These are phyloP conservation scores for Diaporthe sp. DNA, from an alignment of 2,329 filamentous ascomycete species.

Conservation along the genomic window DNA sequence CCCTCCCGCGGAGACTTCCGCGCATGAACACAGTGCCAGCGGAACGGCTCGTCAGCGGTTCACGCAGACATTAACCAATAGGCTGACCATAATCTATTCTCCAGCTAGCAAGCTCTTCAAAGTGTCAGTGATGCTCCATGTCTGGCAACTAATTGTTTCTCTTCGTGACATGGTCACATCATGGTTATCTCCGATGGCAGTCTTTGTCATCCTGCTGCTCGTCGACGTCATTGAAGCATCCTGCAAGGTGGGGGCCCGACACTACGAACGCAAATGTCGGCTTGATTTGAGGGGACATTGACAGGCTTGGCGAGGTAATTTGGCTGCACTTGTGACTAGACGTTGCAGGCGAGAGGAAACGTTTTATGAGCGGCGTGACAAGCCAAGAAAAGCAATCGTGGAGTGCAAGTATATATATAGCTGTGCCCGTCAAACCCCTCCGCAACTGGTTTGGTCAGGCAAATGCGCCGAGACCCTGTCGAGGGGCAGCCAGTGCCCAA, in stretches of 20 bases:
- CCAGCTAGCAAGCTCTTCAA: neutral
- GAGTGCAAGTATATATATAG: neutral
- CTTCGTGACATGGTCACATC: neutral
- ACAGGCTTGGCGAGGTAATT: neutral
- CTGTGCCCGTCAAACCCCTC: neutral
- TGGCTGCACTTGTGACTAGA: neutral
- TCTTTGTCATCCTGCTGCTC: neutral
- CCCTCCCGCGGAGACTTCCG: neutral
- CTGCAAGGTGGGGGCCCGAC: neutral
- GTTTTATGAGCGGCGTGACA: neutral
- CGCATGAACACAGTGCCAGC: neutral
- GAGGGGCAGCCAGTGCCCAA: neutral
- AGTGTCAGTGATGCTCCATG: no score
- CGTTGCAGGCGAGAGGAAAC: neutral
- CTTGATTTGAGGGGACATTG: neutral
- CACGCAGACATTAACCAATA: neutral
- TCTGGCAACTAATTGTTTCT: neutral
- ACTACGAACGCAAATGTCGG: constrained; percentile 11
- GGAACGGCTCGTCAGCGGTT: neutral
- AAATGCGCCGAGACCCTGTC: neutral
- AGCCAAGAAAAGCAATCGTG: constrained; percentile 13
- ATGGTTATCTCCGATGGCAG: neutral
- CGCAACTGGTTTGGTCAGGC: neutral
- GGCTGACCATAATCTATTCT: neutral
- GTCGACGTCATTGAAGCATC: neutral